Conservation (phyloP, 1,284 basidiomycete genomes). For the Veloporphyrellus conicus region DNA sequence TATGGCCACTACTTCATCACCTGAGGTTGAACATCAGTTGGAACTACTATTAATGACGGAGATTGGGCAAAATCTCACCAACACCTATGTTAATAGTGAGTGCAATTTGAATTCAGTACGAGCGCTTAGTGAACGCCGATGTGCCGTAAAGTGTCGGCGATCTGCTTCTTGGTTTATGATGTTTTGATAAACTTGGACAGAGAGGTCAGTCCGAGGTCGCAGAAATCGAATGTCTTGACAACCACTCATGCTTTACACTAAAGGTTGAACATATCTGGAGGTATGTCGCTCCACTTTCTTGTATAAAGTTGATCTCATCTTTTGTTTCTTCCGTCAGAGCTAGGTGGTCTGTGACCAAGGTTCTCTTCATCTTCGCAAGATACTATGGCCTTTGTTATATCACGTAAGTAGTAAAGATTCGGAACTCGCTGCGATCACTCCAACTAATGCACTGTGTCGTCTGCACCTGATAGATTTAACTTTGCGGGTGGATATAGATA, state of each 20-base stretch:
- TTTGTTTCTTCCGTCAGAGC: neutral
- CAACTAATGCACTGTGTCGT: no score
- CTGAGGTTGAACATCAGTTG: neutral
- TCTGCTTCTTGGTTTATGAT: conserved; percentile 5
- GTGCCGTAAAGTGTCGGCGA: neutral
- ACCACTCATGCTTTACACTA: neutral
- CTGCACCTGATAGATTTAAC: neutral
- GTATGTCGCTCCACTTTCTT: neutral
- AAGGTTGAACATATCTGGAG: conserved; percentile 8
- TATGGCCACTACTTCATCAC: neutral
- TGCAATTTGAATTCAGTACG: neutral
- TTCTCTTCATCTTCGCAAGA: neutral
- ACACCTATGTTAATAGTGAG: conserved; percentile 2
- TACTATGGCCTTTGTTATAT: neutral
- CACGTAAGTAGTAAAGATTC: neutral
- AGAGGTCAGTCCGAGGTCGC: conserved; percentile 2
- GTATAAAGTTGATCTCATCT: neutral
- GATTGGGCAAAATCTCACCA: conserved; percentile 4
- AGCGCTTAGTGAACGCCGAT: neutral
- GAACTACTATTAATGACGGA: neutral
- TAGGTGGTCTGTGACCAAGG: neutral
- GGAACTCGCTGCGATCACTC: no score
- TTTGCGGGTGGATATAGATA: neutral
- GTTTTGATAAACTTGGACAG: conserved; percentile 7
- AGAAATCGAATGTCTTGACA: neutral